These are phyloP conservation scores for Kalaharituber pfeilii DNA, from an alignment of 2,329 filamentous ascomycete genomes.

Conservation along the genomic window DNA sequence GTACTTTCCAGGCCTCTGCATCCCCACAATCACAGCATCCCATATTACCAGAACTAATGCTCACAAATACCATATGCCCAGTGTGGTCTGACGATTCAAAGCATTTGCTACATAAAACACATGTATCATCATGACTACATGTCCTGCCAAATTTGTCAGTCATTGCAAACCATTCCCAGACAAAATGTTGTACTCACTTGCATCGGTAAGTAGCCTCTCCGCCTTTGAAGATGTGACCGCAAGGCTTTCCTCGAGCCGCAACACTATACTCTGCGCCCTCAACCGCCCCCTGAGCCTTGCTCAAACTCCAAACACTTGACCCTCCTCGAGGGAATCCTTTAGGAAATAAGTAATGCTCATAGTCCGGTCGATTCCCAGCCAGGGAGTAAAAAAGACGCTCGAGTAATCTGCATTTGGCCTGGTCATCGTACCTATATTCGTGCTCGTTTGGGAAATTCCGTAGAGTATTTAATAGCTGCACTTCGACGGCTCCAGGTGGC, in stretches of 20 bases:
- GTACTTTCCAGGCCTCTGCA: constrained; percentile 77
- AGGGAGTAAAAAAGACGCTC: constrained; percentile 74
- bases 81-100: constrained; percentile 92
- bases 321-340: constrained; percentile 36
- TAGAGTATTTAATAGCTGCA: constrained; percentile 30
- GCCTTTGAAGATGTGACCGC: constrained; percentile 89
- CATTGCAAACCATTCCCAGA: background rate
- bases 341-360: constrained; percentile 68
- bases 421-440: constrained; percentile 56
- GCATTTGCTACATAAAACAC: constrained; percentile 81
- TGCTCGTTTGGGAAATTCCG: constrained; percentile 57
- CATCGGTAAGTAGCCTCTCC: constrained; percentile 91
- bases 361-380: constrained; percentile 54
- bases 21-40: constrained; percentile 97
- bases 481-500: constrained; percentile 3
- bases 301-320: constrained; percentile 46
- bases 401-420: constrained; percentile 55
- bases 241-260: constrained; percentile 77
- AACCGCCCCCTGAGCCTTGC: constrained; percentile 75
- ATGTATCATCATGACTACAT: constrained; percentile 86
- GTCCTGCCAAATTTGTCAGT: constrained; percentile 33
- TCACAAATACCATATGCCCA: constrained; percentile 79
- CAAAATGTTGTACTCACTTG: constrained; percentile 31
- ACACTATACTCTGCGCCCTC: constrained; percentile 92
- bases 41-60: constrained; percentile 73